Percentiles rank a stretch among this genome's conserved stretches.
phyloP scores from a whole-genome alignment of 73 alveolate species.

The Paramecium biaurelia region DNA sequence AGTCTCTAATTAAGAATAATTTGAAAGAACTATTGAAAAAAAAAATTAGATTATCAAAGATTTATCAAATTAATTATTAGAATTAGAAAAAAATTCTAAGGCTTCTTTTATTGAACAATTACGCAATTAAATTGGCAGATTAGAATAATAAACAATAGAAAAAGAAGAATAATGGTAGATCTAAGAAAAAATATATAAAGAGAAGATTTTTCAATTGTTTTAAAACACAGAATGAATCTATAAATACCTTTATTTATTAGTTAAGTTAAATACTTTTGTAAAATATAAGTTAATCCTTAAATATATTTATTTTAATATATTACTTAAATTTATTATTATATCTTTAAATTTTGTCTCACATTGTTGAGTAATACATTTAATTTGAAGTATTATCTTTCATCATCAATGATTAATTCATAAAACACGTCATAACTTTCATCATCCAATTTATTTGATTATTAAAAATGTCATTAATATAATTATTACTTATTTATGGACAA shows the following conservation, averaged over 20 bases:
- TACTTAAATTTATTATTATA: too few species aligned
- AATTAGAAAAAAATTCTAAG: neutral
- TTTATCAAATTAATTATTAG: neutral
- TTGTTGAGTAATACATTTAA: too few species aligned
- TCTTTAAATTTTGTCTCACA: too few species aligned
- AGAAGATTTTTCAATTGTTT: neutral
- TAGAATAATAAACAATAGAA: neutral
- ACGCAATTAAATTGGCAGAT: neutral
- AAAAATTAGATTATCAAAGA: neutral
- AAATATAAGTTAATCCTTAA: neutral
- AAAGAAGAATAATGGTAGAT: neutral
- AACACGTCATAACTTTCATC: neutral
- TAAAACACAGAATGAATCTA: neutral
- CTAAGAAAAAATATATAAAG: neutral
- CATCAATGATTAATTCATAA: neutral
- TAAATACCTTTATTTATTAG: neutral
- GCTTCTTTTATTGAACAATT: neutral
- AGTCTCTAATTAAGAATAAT: neutral
- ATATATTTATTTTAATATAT: too few species aligned
- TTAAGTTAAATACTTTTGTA: too few species aligned
- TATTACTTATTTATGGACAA: neutral
- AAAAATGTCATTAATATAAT: too few species aligned
- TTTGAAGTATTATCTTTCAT: neutral
- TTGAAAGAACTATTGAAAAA: constrained; percentile 22
- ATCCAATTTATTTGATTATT: too few species aligned